Percentiles rank a stretch among this genome's conserved stretches.
phyloP scores from a whole-genome alignment of 305 asterid genomes.

The Plantago coronopus region DNA sequence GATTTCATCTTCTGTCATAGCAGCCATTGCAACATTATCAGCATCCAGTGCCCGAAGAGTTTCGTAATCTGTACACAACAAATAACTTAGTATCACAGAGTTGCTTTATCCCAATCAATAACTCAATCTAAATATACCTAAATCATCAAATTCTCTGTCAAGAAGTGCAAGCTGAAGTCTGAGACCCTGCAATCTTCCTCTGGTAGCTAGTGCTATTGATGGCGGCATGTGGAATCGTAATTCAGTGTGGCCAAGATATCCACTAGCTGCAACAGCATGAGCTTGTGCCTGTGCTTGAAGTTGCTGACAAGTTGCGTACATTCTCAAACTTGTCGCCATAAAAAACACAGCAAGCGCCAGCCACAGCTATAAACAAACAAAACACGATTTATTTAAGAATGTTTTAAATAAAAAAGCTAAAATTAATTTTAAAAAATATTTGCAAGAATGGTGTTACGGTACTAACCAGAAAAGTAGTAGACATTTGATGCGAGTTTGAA shows the following conservation, averaged over 20 bases:
- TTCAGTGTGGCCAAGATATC: conserved; percentile 91
- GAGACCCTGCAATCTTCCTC: conserved; percentile 95
- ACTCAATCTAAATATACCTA: conserved; percentile 42
- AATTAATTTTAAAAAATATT: conserved; percentile 5
- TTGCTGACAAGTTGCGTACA: conserved; percentile 99
- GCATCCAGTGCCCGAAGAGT: conserved; percentile 88
- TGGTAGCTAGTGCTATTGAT: conserved; percentile 84
- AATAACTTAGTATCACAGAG: not conserved
- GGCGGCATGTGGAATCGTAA: conserved; percentile 97
- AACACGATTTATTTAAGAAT: conserved; percentile 11
- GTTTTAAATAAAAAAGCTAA: conserved; percentile 16
- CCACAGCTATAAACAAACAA: conserved; percentile 58
- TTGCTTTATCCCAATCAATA: not conserved
- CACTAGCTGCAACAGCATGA: conserved; percentile 93
- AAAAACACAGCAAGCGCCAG: conserved; percentile 91
- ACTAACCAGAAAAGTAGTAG: conserved; percentile 94
- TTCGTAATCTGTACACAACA: conserved; percentile 68
- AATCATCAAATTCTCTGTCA: conserved; percentile 91
- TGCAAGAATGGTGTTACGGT: conserved; percentile 17
- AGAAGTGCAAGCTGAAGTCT: conserved; percentile 98
- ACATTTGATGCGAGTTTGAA: conserved; percentile 95
- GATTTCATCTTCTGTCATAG: conserved; percentile 95
- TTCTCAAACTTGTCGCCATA: conserved; percentile 86
- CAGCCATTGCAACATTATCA: conserved; percentile 71
- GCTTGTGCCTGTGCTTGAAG: conserved; percentile 99